A percentile compares a stretch with the other conserved stretches of the same genome.
Evolutionary conservation across 179 eudicot species (phyloP).

Genomic region (Drosera spatulata): DNA sequence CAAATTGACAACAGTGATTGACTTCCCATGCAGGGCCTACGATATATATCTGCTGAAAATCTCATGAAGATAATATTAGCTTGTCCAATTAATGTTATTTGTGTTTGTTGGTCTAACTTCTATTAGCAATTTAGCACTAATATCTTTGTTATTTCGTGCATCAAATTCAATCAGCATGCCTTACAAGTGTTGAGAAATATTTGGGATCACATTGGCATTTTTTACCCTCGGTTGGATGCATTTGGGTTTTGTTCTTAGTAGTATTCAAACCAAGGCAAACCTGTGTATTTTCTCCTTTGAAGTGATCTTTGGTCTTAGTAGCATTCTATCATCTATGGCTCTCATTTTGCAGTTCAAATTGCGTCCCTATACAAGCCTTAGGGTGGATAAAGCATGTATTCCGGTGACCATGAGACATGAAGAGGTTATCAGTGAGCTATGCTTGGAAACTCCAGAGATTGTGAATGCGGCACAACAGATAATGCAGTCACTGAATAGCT

Average conservation of each 20-base stretch:
- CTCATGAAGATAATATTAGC: constrained; percentile 65
- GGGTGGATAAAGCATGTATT: constrained; percentile 56
- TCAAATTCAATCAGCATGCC: no score
- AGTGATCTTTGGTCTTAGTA: no score
- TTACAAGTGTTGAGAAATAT: no score
- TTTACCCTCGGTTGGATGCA: no score
- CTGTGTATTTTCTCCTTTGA: no score
- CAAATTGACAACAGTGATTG: constrained; percentile 5
- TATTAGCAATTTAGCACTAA: no score
- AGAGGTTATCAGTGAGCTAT: constrained; percentile 45
- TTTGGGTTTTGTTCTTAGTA: no score
- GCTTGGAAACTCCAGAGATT: constrained; percentile 71
- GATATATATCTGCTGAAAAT: constrained; percentile 64
- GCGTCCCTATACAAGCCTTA: constrained; percentile 77
- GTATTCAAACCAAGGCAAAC: no score
- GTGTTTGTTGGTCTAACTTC: no score
- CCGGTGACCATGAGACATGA: constrained; percentile 26
- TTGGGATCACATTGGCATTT: no score
- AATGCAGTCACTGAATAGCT: constrained; percentile 31
- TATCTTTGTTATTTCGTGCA: no score
- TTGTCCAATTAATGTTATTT: not conserved
- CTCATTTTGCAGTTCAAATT: constrained; percentile 52
- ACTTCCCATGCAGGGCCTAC: constrained; percentile 28
- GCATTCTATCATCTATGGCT: not conserved
- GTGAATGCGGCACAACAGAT: constrained; percentile 58